Evolutionary conservation across 345 rosid genomes (phyloP), one percentile per base, ranked within the genome.

Genomic region (Pistacia vera): DNA sequence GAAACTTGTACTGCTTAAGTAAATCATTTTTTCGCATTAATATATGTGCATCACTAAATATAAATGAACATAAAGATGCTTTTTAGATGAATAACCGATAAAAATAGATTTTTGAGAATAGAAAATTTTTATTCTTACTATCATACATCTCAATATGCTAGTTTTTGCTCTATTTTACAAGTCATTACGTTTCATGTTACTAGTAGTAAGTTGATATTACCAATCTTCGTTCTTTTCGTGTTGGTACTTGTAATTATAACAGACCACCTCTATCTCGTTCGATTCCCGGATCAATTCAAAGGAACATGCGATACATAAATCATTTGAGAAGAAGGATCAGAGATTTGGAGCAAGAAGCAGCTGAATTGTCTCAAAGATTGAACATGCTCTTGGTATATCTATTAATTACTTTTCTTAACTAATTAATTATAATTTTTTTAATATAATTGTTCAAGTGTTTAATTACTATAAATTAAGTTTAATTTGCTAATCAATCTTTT

Each of bases 311-410:
- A 8, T 44, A 44, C 28, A 46, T 66, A 3, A 20, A 6, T 3
- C 55, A 20, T 1, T 30, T 66, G 8, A 66, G 70, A 20, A 66
- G 70, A 46, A 66, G 11, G 33, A 46, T 66, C 12, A 20, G 35
- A 66, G 25, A 66, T 8, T 20, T 66, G 28, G 33, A 66, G 28
- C 8, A 20, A 4, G 70, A 66, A 46, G 54, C 70, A 1, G 55
- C 70, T 11, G 55, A 66, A 5, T 38, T 66, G 20, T 17, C 33
- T 11, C 55, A 46, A 20, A 66, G 55, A 66, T 46, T 66, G 55
- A 66, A n/a, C 70, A 20, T 66, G 70, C 52, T 66, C n/a, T 18
- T 41, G 70, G 70, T 66, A 66, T 41, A 61, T 61, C 7, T 1
- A 58, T 61, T 12, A 62, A 9, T 11, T 2, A 22, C 35, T 0